Evolutionary conservation across 352 stramenopile genomes (phyloP).

Genomic region (Globisporangium cylindrosporum): DNA sequence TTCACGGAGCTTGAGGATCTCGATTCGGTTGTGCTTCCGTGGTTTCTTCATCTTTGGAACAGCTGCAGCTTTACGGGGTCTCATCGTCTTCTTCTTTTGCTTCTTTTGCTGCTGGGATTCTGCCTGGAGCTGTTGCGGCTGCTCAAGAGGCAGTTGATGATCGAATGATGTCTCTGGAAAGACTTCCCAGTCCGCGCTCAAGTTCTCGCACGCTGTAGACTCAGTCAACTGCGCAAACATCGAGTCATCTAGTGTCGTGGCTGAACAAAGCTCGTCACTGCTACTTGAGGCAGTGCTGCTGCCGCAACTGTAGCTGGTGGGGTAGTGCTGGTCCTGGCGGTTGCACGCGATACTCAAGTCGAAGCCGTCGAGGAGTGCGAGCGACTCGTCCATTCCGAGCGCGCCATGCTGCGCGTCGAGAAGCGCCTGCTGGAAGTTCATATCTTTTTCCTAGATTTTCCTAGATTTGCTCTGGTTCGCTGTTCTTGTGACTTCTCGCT

Average conservation of each 20-base stretch:
- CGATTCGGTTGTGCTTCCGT: conserved; percentile 15
- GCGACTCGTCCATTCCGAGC: conserved; percentile 4
- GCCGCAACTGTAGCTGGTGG: neutral
- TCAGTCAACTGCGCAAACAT: neutral
- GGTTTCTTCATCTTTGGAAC: neutral
- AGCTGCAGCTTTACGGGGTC: no score
- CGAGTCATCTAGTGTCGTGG: neutral
- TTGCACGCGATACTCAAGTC: neutral
- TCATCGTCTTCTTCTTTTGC: no score
- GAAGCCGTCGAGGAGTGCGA: conserved; percentile 9
- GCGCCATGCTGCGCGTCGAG: neutral
- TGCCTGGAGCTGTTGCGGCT: neutral
- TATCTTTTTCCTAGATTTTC: no score
- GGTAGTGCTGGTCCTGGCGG: neutral
- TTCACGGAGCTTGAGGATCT: conserved; percentile 16
- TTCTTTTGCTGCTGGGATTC: neutral
- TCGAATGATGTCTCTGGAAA: neutral
- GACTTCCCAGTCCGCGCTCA: neutral
- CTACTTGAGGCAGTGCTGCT: neutral
- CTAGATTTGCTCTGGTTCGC: no score
- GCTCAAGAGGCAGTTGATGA: neutral
- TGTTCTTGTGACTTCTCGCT: no score
- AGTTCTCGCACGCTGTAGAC: neutral
- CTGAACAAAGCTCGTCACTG: neutral
- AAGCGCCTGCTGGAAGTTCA: neutral